Evolutionary conservation across 352 stramenopile species (phyloP).

Genomic region (Thraustotheca clavata): DNA sequence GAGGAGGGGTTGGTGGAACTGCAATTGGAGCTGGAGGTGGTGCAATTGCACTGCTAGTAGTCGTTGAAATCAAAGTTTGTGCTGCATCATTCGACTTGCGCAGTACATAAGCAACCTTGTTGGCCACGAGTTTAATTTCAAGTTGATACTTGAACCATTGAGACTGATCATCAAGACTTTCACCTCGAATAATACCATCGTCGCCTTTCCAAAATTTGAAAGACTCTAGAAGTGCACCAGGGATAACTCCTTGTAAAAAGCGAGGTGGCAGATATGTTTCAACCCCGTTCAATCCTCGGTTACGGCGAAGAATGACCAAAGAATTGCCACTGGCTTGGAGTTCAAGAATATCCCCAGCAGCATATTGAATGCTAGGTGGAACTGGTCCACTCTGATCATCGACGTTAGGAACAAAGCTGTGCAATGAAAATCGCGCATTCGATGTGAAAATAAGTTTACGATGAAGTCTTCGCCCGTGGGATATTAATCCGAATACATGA

Average conservation of each 20-base stretch:
- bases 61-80: constrained; percentile 44
- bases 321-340: constrained; percentile 58
- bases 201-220: constrained; percentile 97
- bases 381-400: constrained; percentile 51
- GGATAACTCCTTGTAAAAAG: constrained; percentile 91
- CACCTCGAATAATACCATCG: constrained; percentile 91
- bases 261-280: constrained; percentile 88
- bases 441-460: constrained; percentile 96
- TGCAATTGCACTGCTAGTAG: constrained; percentile 23
- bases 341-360: constrained; percentile 58
- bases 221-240: constrained; percentile 90
- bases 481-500: constrained; percentile 96
- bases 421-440: constrained; percentile 89
- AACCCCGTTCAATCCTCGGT: constrained; percentile 46
- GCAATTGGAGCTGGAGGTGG: constrained; percentile 36
- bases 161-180: constrained; percentile 80
- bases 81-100: constrained; percentile 59
- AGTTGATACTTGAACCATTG: constrained; percentile 85
- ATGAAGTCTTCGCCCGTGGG: constrained; percentile 94
- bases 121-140: constrained; percentile 49
- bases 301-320: constrained; percentile 86
- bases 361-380: constrained; percentile 45
- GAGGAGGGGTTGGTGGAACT: constrained; percentile 7
- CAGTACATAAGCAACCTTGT: constrained; percentile 38
- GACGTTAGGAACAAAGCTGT: constrained; percentile 81